Evolutionary conservation across 2,329 filamentous ascomycete genomes (phyloP), one percentile per base, ranked within the genome.

Genomic region (Sarocladiaceae sp.): DNA sequence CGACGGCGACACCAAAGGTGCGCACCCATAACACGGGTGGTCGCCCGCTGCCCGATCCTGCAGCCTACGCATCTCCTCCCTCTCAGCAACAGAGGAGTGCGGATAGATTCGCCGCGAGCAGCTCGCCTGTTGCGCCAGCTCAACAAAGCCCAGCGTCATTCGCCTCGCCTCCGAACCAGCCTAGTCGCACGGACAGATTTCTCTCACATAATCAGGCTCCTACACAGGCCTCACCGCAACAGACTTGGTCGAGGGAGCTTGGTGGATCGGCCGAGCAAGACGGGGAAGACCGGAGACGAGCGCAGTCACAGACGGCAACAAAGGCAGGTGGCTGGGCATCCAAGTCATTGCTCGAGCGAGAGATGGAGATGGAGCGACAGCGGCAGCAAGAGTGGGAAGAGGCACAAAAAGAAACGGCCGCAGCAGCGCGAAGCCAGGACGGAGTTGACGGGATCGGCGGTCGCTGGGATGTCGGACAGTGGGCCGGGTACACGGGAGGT

Each of bases 371-470:
- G 58, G 85, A 90, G 62, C 73, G 85, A 7, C 78, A 88, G 65
- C 72, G 85, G 12, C 85, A 90, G 64, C 74, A 73, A 45, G 85
- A 90, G 59, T 90, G 87, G 87, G 86, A 93, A 60, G 79, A 85
- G 50, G 70, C 79, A 1, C 87, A 91, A 62, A 71, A 79, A 55
- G 78, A 77, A 51, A 76, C 79, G 15, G 75, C 78, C 18, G 73
- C 73, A 45, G 72, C 76, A 0, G 68, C 70, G 5, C 70, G 69
- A 26, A 68, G 74, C 15, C 63, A 65, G 1, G 73, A 71, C 9
- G 72, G 70, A 13, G 72, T 76, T 12, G 80, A 83, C 19, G 83
- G 82, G 0, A 76, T 79, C 33, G 37, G 80, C 0, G 79, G 85
- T 10, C 73, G 75, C 13, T 90, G 85, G 85, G 85, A 90, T 53